Evolutionary conservation across 495 filamentous ascomycete genomes (phyloP).

Genomic region (Baudoinia panamericana): DNA sequence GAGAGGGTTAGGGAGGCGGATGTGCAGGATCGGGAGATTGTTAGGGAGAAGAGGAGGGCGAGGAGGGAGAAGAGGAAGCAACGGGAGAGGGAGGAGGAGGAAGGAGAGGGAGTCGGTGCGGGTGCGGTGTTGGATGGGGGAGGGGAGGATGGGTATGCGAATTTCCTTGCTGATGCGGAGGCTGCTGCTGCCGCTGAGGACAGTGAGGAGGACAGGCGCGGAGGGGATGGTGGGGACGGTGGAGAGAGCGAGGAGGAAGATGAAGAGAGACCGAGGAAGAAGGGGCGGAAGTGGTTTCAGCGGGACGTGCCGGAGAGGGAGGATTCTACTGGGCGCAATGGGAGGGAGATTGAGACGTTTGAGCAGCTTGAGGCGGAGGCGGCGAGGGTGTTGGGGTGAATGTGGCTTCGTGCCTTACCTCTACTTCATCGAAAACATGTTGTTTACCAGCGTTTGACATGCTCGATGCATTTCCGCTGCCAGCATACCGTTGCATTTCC

Average conservation of each 20-base stretch:
- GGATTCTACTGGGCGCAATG: conserved; percentile 32
- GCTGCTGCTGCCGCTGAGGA: too few species aligned
- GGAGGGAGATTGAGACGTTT: conserved; percentile 63
- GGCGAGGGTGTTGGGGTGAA: conserved; percentile 42
- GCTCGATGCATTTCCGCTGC: too few species aligned
- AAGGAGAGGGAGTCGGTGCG: conserved; percentile 31
- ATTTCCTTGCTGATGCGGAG: conserved; percentile 31
- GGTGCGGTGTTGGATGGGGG: conserved; percentile 22
- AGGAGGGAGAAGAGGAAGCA: conserved; percentile 79
- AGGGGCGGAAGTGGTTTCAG: conserved; percentile 35
- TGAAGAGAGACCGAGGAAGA: conserved; percentile 22
- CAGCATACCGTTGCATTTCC: too few species aligned
- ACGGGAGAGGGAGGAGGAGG: conserved; percentile 48
- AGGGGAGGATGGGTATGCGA: conserved; percentile 23
- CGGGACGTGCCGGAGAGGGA: conserved; percentile 20
- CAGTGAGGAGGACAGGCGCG: too few species aligned
- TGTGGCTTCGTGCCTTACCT: too few species aligned
- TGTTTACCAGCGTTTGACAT: too few species aligned
- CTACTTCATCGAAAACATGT: too few species aligned
- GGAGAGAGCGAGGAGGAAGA: conserved; percentile 24
- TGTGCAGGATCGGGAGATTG: conserved; percentile 65
- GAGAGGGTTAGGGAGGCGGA: conserved; percentile 65
- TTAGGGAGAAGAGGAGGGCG: conserved; percentile 65
- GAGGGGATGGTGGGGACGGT: too few species aligned
- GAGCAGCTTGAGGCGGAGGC: conserved; percentile 85